Conservation (phyloP, 2,329 filamentous ascomycete species). For the Drechslerella dactyloides region DNA sequence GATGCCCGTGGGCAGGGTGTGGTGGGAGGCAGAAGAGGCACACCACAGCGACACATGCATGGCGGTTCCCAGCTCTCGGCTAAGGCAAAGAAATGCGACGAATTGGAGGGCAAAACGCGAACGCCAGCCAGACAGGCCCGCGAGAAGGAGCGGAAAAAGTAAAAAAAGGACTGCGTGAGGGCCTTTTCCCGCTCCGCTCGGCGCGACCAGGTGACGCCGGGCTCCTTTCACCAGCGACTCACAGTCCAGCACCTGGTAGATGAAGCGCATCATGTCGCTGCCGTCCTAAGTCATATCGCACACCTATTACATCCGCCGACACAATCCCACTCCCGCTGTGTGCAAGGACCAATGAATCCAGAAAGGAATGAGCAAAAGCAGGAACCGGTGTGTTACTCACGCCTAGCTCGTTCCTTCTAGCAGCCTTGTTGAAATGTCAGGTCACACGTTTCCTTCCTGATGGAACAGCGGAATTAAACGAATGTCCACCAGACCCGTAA, state of each 20-base stretch:
- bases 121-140: constrained; percentile 21
- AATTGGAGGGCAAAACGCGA: constrained; percentile 42
- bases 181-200: constrained; percentile 20
- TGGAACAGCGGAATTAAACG: constrained; percentile 52
- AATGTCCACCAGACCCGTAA: constrained; percentile 43
- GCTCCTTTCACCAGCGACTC: constrained; percentile 23
- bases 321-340: background rate
- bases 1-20: constrained; percentile 48
- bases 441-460: constrained; percentile 51
- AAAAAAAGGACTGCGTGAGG: constrained; percentile 22
- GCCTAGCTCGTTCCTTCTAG: constrained; percentile 30
- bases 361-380: constrained; percentile 50
- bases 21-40: constrained; percentile 27
- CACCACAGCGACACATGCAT: constrained; percentile 46
- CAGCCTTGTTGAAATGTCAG: constrained; percentile 49
- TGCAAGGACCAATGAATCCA: constrained; percentile 47
- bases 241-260: constrained; percentile 12
- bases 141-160: constrained; percentile 16
- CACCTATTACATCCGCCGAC: background rate
- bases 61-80: constrained; percentile 46
- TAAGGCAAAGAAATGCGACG: constrained; percentile 49
- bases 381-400: constrained; percentile 48
- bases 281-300: background rate
- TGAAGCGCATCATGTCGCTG: constrained; percentile 2
- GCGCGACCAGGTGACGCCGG: constrained; percentile 46